These are phyloP conservation scores for Entomophthora muscae DNA, from an alignment of 371 early-diverging fungal genomes.

Conservation along the genomic window DNA sequence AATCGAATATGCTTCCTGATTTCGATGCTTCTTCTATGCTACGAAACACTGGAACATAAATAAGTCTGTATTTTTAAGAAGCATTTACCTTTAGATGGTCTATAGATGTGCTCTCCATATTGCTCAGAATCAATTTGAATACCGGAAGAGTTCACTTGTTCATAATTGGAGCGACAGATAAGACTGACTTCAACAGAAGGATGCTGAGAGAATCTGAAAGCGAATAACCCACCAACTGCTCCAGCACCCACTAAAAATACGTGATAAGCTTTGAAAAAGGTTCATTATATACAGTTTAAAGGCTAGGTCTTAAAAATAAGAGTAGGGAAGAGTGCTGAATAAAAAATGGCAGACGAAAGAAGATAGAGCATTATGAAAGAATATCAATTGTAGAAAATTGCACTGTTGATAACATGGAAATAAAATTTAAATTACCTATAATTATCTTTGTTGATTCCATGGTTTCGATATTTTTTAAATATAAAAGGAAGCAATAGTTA, in stretches of 20 bases:
- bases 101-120: slow-evolving; percentile 39
- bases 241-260: slow-evolving; percentile 68
- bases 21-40: slow-evolving; percentile 20
- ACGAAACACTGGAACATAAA: not conserved
- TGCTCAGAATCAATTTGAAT: slow-evolving; percentile 40
- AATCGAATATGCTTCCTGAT: slow-evolving; percentile 31
- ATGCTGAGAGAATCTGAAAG: slow-evolving; percentile 41
- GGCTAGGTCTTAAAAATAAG: too few relatives aligned
- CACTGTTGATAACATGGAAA: too few relatives aligned
- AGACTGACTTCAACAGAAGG: slow-evolving; percentile 32
- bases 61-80: not conserved
- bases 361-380: too few relatives aligned
- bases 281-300: too few relatives aligned
- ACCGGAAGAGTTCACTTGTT: slow-evolving; percentile 34
- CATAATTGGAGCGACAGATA: slow-evolving; percentile 71
- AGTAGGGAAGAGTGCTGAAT: too few relatives aligned
- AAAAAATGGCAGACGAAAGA: too few relatives aligned
- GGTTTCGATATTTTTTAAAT: too few relatives aligned
- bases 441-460: too few relatives aligned
- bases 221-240: slow-evolving; percentile 58
- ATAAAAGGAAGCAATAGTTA: too few relatives aligned
- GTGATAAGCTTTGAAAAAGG: too few relatives aligned
- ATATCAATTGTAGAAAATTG: too few relatives aligned
- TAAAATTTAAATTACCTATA: too few relatives aligned
- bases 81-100: slow-evolving; percentile 30